Base-by-base conservation (phyloP, 2,329 filamentous ascomycete species). In the Ceratocystis albifundus region DNA sequence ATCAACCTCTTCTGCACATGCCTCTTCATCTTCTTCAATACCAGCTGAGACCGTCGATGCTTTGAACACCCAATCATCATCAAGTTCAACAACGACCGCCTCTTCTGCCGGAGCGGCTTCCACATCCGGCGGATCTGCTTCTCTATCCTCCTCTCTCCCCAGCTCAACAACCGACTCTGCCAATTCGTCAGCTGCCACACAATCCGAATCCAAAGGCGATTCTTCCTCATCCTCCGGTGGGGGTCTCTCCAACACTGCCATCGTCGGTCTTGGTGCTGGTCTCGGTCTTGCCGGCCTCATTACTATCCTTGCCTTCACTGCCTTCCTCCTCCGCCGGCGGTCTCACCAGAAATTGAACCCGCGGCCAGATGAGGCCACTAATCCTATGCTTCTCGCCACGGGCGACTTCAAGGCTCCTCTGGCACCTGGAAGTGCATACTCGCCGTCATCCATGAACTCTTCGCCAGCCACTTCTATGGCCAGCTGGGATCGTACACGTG, bases 211-310 rank as follows among this genome's bases (percentile, higher is more conserved):
- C 32, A 7, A 50, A 28, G n/a, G 15, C 12, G 17, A 22, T 22
- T 50, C 55, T 25, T 15, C 17, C 7, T 62, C 55, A 50, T 59
- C 61, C 3, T 55, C 62, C 30, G 22, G 65, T 1, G 68, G 67
- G n/a, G 70, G 71, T 2, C 71, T 79, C 2, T 73, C 75, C 1
- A 76, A 73, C 0, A 73, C 72, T 4, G 73, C 75, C 2, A 78
- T 75, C 22, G 73, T 77, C 55, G 78, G 76, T 8, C 72, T 80
- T 8, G 77, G 75, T 4, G 73, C 77, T 0, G 78, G 77, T 10
- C 72, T 74, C 2, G 72, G 74, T 1, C 65, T 71, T 2, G 72
- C 62, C 1, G 75, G 74, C 41, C 69, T 74, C 41, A 71, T 70
- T 0, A 61, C 71, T 20, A 69, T 70, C 1, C 69, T 61, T 0